phyloP scores from a whole-genome alignment of 1,139 yeast genomes.

The Zygoascus meyerae region DNA sequence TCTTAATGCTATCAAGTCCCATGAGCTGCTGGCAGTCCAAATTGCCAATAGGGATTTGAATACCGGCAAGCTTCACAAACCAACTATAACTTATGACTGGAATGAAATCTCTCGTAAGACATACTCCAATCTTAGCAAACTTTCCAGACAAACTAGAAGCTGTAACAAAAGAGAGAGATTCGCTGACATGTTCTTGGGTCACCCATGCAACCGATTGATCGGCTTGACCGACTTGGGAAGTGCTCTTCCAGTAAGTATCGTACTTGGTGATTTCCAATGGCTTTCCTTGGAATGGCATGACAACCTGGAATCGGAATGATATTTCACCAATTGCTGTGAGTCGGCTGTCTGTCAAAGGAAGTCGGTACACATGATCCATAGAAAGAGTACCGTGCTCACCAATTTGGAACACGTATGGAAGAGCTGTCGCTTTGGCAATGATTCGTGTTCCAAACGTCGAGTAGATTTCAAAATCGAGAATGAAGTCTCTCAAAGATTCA shows the following conservation, averaged over 20 bases:
- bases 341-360: conserved; percentile 80
- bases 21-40: conserved; percentile 41
- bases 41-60: conserved; percentile 45
- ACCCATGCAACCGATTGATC: conserved; percentile 66
- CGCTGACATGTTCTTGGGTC: conserved; percentile 25
- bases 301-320: conserved; percentile 71
- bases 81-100: conserved; percentile 77
- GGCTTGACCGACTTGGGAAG: conserved; percentile 41
- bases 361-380: conserved; percentile 33
- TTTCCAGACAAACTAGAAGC: conserved; percentile 86
- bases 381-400: conserved; percentile 26
- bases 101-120: conserved; percentile 74
- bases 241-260: conserved; percentile 95
- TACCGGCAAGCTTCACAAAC: conserved; percentile 49
- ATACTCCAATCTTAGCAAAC: conserved; percentile 64
- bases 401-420: conserved; percentile 46
- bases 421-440: conserved; percentile 81
- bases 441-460: conserved; percentile 93
- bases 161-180: conserved; percentile 70
- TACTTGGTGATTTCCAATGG: conserved; percentile 87
- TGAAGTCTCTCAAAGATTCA: conserved; percentile 68
- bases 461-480: conserved; percentile 83
- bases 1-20: conserved; percentile 15
- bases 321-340: conserved; percentile 79
- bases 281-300: conserved; percentile 82